Conservation (phyloP, 768 basidiomycete genomes). For the Neoboletus brunneissimus region DNA sequence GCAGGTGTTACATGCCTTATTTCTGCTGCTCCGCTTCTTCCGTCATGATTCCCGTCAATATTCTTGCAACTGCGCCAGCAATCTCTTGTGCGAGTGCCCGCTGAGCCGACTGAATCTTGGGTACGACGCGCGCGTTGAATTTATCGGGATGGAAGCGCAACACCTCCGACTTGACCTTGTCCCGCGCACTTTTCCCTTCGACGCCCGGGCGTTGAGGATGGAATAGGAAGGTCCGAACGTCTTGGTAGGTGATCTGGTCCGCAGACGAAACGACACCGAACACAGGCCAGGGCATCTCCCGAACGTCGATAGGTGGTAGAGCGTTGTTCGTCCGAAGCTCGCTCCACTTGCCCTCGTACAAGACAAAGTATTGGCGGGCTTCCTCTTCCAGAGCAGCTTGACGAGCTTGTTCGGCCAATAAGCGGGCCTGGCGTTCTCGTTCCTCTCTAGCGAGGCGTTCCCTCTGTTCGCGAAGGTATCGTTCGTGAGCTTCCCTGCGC, state of each 20-base stretch:
- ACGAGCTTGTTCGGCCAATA: conserved; percentile 20
- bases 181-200: conserved; percentile 33
- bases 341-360: conserved; percentile 39
- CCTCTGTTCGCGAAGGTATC: conserved; percentile 6
- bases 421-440: conserved; percentile 19
- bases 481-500: conserved; percentile 5
- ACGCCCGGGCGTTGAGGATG: conserved; percentile 31
- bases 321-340: conserved; percentile 27
- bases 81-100: conserved; percentile 34
- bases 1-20: background rate
- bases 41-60: conserved; percentile 38
- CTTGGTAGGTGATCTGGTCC: conserved; percentile 36
- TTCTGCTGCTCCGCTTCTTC: conserved; percentile 10
- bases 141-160: conserved; percentile 58
- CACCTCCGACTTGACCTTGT: conserved; percentile 43
- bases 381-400: conserved; percentile 8
- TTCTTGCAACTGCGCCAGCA: conserved; percentile 39
- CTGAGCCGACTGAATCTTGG: conserved; percentile 35
- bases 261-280: conserved; percentile 21
- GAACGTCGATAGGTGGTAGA: conserved; percentile 24
- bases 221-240: conserved; percentile 40
- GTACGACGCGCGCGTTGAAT: conserved; percentile 38
- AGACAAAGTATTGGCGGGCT: conserved; percentile 9
- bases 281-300: conserved; percentile 46
- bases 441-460: conserved; percentile 21